Evolutionary conservation across 192 early-diverging fungal species (phyloP), one percentile per base, ranked within the genome.

Genomic region (Podila clonocystis): DNA sequence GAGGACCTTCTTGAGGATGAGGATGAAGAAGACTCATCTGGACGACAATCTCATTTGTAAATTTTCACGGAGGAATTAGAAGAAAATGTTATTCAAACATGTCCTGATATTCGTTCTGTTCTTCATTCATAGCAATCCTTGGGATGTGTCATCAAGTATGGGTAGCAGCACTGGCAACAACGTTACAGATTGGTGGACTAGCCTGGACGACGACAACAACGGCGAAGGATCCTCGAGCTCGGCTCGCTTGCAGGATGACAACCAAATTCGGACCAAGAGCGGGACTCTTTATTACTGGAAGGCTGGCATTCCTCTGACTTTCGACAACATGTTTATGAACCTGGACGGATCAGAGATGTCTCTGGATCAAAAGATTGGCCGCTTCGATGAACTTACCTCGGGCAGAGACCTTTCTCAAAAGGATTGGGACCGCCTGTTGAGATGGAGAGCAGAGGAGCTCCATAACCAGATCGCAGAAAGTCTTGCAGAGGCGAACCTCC

Each of bases 311-410:
- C 70, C 68, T n/a, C 30, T 75, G 49, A 72, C 69, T 2, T 67
- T 68, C 59, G 29, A 58, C 28, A 73, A 77, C 31, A 48, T 73
- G 13, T 83, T 83, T 48, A 29, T 71, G 50, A 57, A 67, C 4
- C 31, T 41, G 17, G 68, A 74, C 58, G 75, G 73, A 3, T 28
- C 74, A 9, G 62, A 52, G 24, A 68, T 73, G 67, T 72, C 66
- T 19, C 19, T 24, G 50, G 55, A 64, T 15, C 65, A 78, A 50
- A 72, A 71, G 49, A 70, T 78, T 48, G 65, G 38, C 2, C 63
- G 65, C 38, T 70, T 67, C 17, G 75, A 71, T 4, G 50, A 59
- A 19, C 48, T 78, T 20, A 33, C 33, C 15, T 52, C 41, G 9
- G 24, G 61, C 1, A 24, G 34, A 15, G 36, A 65, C 0, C 74